These are phyloP conservation scores for Syzygium jambos DNA, from an alignment of 345 rosid genomes.

Conservation along the genomic window DNA sequence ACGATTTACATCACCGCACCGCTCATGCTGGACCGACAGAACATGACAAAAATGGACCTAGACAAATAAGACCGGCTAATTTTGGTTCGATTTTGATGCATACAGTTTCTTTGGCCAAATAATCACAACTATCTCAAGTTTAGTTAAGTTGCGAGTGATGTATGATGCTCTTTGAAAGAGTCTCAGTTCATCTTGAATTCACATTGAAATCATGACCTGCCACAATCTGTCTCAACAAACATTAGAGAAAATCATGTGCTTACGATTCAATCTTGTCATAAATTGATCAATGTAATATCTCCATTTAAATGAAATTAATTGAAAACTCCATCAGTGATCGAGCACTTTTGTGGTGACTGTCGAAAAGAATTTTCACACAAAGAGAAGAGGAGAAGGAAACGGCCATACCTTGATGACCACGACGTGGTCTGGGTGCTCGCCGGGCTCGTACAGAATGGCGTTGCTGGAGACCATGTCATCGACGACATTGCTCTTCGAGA, in stretches of 20 bases:
- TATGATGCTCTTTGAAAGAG: background rate
- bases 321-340: background rate
- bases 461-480: conserved; percentile 99
- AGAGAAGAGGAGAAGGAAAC: no score
- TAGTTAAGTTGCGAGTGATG: background rate
- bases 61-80: background rate
- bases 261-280: no score
- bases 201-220: background rate
- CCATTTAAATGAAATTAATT: background rate
- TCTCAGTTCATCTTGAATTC: background rate
- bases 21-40: background rate
- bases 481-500: conserved; percentile 94
- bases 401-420: conserved; percentile 87
- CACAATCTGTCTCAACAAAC: background rate
- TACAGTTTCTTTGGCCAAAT: background rate
- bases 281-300: background rate
- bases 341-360: background rate
- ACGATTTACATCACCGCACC: background rate
- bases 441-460: conserved; percentile 74
- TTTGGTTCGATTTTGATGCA: background rate
- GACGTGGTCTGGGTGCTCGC: conserved; percentile 98
- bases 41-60: background rate
- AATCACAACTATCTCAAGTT: background rate
- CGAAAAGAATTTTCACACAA: background rate
- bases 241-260: background rate